A percentile compares a stretch with the other conserved stretches of the same genome.
Conservation (phyloP, 2,329 filamentous ascomycete genomes). For the Aureobasidium sp. region DNA sequence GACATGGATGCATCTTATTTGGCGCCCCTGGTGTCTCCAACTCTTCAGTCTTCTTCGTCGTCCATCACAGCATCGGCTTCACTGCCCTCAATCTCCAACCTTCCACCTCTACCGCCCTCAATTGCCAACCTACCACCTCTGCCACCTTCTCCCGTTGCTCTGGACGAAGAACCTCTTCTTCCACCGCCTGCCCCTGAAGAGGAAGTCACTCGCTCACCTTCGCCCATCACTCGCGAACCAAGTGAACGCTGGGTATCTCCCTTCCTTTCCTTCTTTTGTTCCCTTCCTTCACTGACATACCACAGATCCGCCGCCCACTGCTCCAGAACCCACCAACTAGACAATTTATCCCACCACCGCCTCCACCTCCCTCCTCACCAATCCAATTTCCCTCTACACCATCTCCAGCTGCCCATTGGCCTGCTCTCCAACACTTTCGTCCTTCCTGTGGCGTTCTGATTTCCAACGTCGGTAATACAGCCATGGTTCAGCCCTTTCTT, state of each 20-base stretch:
- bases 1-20: not conserved
- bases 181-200: not conserved
- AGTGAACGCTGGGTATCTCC: not conserved
- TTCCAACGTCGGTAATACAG: not conserved
- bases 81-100: not conserved
- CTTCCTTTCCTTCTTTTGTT: not conserved
- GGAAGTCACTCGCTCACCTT: not conserved
- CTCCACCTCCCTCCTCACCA: not conserved
- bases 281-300: not conserved
- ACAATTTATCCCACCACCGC: not conserved
- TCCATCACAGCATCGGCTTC: not conserved
- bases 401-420: not conserved
- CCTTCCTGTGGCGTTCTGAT: not conserved
- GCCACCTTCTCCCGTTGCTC: not conserved
- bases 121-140: not conserved
- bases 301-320: conserved; percentile 2
- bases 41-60: not conserved
- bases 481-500: not conserved
- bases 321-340: conserved; percentile 7
- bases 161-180: not conserved
- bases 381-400: not conserved
- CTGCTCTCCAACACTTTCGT: not conserved
- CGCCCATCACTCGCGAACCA: not conserved
- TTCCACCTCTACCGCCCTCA: too few relatives aligned
- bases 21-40: not conserved